These are phyloP conservation scores for Hirsutella rhossiliensis DNA, from an alignment of 2,329 filamentous ascomycete species.

Conservation along the genomic window DNA sequence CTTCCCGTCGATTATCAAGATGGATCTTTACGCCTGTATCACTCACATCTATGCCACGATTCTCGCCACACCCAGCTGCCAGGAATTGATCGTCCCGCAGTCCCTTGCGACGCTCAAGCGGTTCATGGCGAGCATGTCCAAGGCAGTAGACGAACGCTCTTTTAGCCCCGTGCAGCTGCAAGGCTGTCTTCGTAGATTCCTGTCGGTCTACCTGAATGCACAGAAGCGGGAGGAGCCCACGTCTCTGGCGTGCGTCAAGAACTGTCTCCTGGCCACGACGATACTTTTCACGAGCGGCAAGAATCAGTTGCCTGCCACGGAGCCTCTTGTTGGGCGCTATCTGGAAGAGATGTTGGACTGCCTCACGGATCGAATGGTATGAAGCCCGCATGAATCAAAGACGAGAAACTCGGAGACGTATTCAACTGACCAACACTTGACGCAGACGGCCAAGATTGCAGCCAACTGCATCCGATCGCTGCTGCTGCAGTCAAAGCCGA, in stretches of 20 bases:
- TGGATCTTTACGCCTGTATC: constrained; percentile 90
- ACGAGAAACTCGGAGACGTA: not conserved
- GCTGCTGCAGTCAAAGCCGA: constrained; percentile 52
- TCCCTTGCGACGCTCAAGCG: constrained; percentile 84
- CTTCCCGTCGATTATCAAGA: constrained; percentile 93
- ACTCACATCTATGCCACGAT: constrained; percentile 94
- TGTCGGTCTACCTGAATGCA: constrained; percentile 65
- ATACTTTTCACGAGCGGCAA: constrained; percentile 76
- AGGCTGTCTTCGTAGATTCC: constrained; percentile 70
- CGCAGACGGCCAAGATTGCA: constrained; percentile 71
- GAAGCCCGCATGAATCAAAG: not conserved
- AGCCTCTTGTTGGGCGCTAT: constrained; percentile 63
- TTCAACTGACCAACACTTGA: not conserved
- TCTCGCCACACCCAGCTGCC: constrained; percentile 70
- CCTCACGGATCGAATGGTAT: constrained; percentile 63
- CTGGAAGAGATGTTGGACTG: constrained; percentile 78
- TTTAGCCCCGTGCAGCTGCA: constrained; percentile 60
- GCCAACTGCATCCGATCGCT: constrained; percentile 82
- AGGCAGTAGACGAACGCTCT: constrained; percentile 28
- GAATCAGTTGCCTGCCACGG: constrained; percentile 60
- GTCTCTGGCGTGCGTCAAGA: constrained; percentile 82
- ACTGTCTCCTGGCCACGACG: constrained; percentile 76
- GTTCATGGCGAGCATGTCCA: constrained; percentile 68
- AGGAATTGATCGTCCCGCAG: constrained; percentile 79
- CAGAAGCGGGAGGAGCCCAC: constrained; percentile 65